Percentiles rank a stretch among this genome's conserved stretches.
These are phyloP conservation scores for Fonsecaea monophora DNA, from an alignment of 2,329 filamentous ascomycete species.

Conservation along the genomic window DNA sequence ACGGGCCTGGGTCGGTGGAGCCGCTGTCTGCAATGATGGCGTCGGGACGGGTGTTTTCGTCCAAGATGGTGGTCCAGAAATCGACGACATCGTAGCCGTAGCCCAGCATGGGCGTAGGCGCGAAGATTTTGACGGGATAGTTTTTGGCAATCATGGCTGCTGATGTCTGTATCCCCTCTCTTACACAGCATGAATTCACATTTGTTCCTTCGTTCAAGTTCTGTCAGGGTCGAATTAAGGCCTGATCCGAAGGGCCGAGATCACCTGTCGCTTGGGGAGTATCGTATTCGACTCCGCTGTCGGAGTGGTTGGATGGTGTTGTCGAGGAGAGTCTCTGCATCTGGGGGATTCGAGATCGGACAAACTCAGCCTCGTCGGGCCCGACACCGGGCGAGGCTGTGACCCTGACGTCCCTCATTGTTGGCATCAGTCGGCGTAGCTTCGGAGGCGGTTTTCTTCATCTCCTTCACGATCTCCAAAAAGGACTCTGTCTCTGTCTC, in stretches of 20 bases:
- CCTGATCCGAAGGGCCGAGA: not conserved
- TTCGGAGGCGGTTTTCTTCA: not conserved
- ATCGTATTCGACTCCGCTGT: not conserved
- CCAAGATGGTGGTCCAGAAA: slow-evolving; percentile 15
- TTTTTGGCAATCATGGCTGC: slow-evolving; percentile 3
- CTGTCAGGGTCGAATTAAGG: not conserved
- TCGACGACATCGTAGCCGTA: slow-evolving; percentile 13
- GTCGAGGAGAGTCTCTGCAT: not conserved
- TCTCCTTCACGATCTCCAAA: not conserved
- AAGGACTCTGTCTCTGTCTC: no score
- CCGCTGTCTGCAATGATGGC: slow-evolving; percentile 12
- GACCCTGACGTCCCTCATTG: not conserved
- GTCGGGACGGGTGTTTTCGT: slow-evolving; percentile 11
- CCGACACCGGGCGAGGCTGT: not conserved
- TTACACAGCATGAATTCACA: not conserved
- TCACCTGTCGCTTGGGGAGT: not conserved
- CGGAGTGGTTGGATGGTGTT: not conserved
- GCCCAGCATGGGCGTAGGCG: slow-evolving; percentile 16
- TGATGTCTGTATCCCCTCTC: not conserved
- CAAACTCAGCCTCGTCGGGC: not conserved
- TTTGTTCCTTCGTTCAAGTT: not conserved
- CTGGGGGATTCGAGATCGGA: not conserved
- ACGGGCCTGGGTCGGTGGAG: slow-evolving; percentile 12
- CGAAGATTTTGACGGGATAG: slow-evolving; percentile 14
- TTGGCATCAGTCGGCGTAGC: not conserved